Percentiles rank a stretch among this genome's conserved stretches.
phyloP scores from a whole-genome alignment of 768 basidiomycete species.

The Termitomyces titanicus region DNA sequence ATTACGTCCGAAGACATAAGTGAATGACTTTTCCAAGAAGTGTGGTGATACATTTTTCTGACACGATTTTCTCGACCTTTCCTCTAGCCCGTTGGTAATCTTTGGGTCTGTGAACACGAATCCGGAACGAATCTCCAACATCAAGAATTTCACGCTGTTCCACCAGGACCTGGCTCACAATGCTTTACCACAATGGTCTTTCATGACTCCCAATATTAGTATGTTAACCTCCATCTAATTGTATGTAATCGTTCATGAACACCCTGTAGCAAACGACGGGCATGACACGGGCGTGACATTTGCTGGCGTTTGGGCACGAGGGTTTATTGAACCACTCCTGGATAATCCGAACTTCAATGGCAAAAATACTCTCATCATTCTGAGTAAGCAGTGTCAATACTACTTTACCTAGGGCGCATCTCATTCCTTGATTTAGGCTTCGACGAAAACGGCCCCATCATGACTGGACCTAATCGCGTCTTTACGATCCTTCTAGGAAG shows the following conservation, averaged over 20 bases:
- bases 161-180: constrained; percentile 45
- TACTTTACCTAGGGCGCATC: neutral
- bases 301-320: constrained; percentile 39
- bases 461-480: constrained; percentile 43
- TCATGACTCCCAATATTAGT: constrained; percentile 50
- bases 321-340: constrained; percentile 51
- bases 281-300: constrained; percentile 58
- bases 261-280: constrained; percentile 39
- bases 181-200: constrained; percentile 48
- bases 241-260: neutral
- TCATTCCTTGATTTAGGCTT: constrained; percentile 29
- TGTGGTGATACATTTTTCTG: neutral
- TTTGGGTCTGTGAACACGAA: constrained; percentile 8
- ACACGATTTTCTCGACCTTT: neutral
- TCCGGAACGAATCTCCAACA: constrained; percentile 13
- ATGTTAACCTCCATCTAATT: constrained; percentile 10
- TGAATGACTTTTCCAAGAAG: constrained; percentile 7
- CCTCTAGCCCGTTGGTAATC: constrained; percentile 14
- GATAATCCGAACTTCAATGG: constrained; percentile 49
- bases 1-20: constrained; percentile 30
- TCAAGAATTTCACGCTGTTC: constrained; percentile 58
- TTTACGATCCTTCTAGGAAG: constrained; percentile 38
- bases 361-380: constrained; percentile 48
- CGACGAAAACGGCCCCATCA: constrained; percentile 45
- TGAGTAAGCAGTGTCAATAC: constrained; percentile 25